Percentiles rank a stretch among this genome's conserved stretches.
Evolutionary conservation across 371 early-diverging fungal species (phyloP).

Genomic region (Capniomyces stellatus): DNA sequence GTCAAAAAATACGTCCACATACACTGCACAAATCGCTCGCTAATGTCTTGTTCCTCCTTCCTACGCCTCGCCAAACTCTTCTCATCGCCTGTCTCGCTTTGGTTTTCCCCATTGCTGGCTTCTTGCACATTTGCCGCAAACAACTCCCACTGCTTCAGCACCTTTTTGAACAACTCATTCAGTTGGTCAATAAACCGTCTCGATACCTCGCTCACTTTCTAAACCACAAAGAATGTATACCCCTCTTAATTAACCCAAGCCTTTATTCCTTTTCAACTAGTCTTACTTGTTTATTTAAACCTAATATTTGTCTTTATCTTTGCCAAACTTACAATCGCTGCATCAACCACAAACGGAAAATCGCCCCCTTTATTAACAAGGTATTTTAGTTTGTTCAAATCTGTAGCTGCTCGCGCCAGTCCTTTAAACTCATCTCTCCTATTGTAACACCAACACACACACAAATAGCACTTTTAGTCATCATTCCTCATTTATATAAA

Average conservation of each 20-base stretch:
- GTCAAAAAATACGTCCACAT: conserved; percentile 1
- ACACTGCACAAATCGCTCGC: not conserved
- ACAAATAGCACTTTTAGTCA: too few relatives aligned
- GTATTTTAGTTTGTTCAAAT: not conserved
- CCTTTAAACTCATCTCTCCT: not conserved
- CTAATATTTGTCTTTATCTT: too few relatives aligned
- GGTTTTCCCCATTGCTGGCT: not conserved
- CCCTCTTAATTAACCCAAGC: too few relatives aligned
- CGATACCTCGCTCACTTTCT: not conserved
- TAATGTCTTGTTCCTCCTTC: not conserved
- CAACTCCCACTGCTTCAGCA: not conserved
- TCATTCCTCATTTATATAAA: too few relatives aligned
- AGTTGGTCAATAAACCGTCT: not conserved
- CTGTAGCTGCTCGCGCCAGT: not conserved
- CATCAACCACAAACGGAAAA: not conserved
- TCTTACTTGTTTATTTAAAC: too few relatives aligned
- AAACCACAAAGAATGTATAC: too few relatives aligned
- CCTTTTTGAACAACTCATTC: not conserved
- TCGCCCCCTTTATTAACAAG: not conserved
- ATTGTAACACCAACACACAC: too few relatives aligned
- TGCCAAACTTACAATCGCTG: not conserved
- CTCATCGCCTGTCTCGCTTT: not conserved
- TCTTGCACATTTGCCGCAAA: not conserved
- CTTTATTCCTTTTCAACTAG: too few relatives aligned
- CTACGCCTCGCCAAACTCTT: not conserved